Percentiles rank a stretch among this genome's conserved stretches.
phyloP scores from a whole-genome alignment of 2,329 filamentous ascomycete genomes.

The Leptoxyphium fumago region DNA sequence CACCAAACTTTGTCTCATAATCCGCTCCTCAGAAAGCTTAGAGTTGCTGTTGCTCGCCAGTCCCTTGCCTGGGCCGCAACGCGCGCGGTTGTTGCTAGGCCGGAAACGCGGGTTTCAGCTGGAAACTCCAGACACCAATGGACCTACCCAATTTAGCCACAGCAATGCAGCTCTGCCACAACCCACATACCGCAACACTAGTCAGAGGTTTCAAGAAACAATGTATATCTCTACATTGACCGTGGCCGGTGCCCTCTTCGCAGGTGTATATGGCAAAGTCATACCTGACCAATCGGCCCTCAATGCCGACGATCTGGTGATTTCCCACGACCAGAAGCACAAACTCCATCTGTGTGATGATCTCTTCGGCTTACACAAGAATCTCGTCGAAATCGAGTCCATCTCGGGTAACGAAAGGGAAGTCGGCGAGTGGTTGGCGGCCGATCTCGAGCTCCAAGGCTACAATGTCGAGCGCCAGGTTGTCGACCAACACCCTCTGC shows the following conservation, averaged over 20 bases:
- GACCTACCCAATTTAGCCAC: too few relatives aligned
- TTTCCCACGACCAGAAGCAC: background rate
- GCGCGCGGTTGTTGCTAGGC: background rate
- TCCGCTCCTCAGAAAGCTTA: background rate
- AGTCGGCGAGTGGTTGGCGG: constrained; percentile 53
- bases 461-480: constrained; percentile 50
- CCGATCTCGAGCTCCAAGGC: constrained; percentile 46
- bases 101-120: background rate
- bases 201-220: too few relatives aligned
- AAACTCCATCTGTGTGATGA: constrained; percentile 19
- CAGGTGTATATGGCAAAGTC: background rate
- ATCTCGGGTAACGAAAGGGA: constrained; percentile 53
- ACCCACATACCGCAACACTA: too few relatives aligned
- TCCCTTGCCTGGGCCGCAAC: background rate
- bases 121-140: background rate
- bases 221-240: background rate
- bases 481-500: constrained; percentile 23
- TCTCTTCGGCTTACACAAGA: constrained; percentile 59
- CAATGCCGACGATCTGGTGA: background rate
- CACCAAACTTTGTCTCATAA: background rate
- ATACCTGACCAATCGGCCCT: background rate
- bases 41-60: background rate
- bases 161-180: too few relatives aligned
- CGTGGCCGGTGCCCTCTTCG: background rate
- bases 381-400: constrained; percentile 60